Evolutionary conservation across 352 stramenopile species (phyloP).

Genomic region (Globisporangium solare): DNA sequence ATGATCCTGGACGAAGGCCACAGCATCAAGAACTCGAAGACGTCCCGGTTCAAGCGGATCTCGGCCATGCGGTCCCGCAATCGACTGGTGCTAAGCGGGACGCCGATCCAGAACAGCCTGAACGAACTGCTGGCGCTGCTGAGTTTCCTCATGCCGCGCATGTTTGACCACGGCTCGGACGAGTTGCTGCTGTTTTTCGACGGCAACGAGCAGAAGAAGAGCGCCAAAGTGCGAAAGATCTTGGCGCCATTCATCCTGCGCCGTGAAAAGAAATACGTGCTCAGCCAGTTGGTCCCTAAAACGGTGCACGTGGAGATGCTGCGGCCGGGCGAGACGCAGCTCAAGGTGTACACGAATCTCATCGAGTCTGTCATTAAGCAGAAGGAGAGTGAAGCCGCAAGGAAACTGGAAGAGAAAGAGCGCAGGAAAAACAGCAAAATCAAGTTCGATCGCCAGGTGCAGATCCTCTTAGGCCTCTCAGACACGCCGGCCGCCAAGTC

Average conservation of each 20-base stretch:
- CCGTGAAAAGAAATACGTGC: slow-evolving; percentile 94
- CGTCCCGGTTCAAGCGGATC: slow-evolving; percentile 87
- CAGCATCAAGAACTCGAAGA: slow-evolving; percentile 91
- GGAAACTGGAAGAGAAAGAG: slow-evolving; percentile 49
- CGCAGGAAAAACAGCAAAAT: slow-evolving; percentile 48
- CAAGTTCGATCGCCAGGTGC: slow-evolving; percentile 42
- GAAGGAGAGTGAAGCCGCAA: slow-evolving; percentile 39
- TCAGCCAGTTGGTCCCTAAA: slow-evolving; percentile 89
- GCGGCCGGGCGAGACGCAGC: slow-evolving; percentile 65
- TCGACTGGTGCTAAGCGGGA: slow-evolving; percentile 81
- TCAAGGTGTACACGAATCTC: slow-evolving; percentile 83
- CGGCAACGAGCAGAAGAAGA: slow-evolving; percentile 74
- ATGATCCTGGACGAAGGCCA: slow-evolving; percentile 93
- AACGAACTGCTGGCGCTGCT: slow-evolving; percentile 86
- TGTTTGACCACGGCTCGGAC: slow-evolving; percentile 84
- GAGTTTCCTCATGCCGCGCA: slow-evolving; percentile 90
- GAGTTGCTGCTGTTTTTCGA: slow-evolving; percentile 81
- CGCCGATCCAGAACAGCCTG: slow-evolving; percentile 89
- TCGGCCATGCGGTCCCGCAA: slow-evolving; percentile 66
- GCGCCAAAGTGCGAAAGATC: slow-evolving; percentile 86
- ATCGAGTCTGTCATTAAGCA: slow-evolving; percentile 63
- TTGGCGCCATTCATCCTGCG: slow-evolving; percentile 97
- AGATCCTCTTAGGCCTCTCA: slow-evolving; percentile 30
- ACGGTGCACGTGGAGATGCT: slow-evolving; percentile 84
- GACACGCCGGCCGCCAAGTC: background rate